phyloP scores from a whole-genome alignment of 2,329 filamentous ascomycete species.

The Lachnellula arida region DNA sequence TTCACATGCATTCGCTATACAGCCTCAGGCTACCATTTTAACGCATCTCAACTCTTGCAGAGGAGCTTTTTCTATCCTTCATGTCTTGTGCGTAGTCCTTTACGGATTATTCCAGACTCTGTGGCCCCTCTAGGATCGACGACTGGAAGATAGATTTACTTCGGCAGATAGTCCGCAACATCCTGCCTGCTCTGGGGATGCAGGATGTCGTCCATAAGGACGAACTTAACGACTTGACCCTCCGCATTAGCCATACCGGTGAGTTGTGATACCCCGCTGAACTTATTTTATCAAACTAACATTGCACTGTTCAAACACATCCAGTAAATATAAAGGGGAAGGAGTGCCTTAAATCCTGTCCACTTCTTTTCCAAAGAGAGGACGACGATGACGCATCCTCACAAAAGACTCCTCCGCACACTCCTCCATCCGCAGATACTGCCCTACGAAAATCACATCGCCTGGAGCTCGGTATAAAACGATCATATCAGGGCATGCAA shows the following conservation, averaged over 20 bases:
- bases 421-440: constrained; percentile 1
- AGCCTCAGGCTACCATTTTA: too few relatives aligned
- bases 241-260: not conserved
- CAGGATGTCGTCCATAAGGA: too few relatives aligned
- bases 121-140: too few relatives aligned
- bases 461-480: not conserved
- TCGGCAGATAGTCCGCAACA: too few relatives aligned
- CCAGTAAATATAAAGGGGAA: not conserved
- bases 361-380: not conserved
- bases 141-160: too few relatives aligned
- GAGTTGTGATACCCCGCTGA: not conserved
- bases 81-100: too few relatives aligned
- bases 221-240: not conserved
- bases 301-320: not conserved
- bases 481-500: not conserved
- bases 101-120: too few relatives aligned
- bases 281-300: not conserved
- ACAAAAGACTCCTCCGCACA: too few relatives aligned
- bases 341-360: not conserved
- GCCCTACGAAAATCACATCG: not conserved
- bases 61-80: too few relatives aligned
- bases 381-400: not conserved
- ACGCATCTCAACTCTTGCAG: too few relatives aligned
- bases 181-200: too few relatives aligned
- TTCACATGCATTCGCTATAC: too few relatives aligned